phyloP scores from a whole-genome alignment of 345 rosid genomes.

The Heritiera fomes region DNA sequence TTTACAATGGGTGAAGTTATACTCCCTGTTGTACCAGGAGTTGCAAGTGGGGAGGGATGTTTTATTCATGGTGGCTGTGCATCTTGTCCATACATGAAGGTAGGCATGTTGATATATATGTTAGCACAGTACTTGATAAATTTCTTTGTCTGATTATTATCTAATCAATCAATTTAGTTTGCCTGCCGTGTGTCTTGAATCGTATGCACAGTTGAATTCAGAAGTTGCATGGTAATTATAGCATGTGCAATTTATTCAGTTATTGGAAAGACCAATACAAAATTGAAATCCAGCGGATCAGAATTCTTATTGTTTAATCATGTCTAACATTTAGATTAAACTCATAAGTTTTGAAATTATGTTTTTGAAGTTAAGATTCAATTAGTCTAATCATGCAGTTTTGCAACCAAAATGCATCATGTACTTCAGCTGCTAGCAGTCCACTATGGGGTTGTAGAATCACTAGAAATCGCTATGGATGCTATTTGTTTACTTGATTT shows the following conservation, averaged over 20 bases:
- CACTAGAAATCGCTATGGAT: too few species aligned
- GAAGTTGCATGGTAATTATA: not conserved
- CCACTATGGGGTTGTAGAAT: too few species aligned
- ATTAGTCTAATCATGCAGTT: too few species aligned
- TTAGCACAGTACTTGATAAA: not conserved
- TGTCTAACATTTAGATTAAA: too few species aligned
- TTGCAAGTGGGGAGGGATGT: constrained; percentile 93
- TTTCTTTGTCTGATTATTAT: not conserved
- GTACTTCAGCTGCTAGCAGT: too few species aligned
- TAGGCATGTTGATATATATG: constrained; percentile 24
- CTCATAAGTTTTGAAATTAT: too few species aligned
- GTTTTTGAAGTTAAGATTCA: too few species aligned
- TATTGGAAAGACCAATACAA: not conserved
- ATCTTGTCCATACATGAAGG: constrained; percentile 99
- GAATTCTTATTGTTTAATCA: too few species aligned
- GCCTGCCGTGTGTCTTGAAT: not conserved
- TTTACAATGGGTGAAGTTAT: constrained; percentile 42
- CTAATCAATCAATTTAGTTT: not conserved
- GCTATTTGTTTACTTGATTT: too few species aligned
- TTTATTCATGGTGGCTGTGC: constrained; percentile 97
- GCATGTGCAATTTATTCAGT: not conserved
- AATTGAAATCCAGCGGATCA: too few species aligned
- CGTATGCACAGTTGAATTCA: not conserved
- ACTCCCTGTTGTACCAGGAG: constrained; percentile 87
- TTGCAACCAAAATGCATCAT: too few species aligned